A percentile compares a stretch with the other conserved stretches of the same genome.
Evolutionary conservation across 257 asterid species (phyloP).

Genomic region (Gentiana macrophylla): DNA sequence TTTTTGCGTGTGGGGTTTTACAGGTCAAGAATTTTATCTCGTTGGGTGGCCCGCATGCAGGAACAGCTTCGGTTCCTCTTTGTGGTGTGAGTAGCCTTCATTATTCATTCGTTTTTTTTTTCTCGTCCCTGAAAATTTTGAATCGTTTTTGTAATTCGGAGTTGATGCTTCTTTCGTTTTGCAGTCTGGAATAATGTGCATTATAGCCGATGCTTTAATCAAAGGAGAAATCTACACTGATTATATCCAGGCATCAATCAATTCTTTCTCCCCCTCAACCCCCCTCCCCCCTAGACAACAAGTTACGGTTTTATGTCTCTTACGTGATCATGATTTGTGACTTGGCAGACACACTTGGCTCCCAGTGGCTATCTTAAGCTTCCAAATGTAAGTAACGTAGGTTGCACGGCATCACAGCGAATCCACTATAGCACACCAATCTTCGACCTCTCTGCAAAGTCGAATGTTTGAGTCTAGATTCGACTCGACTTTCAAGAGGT

Average conservation of each 20-base stretch:
- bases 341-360: conserved; percentile 85
- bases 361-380: conserved; percentile 94
- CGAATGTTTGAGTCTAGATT: no score
- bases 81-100: conserved; percentile 68
- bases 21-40: conserved; percentile 82
- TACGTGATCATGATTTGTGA: conserved; percentile 11
- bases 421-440: no score
- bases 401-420: no score
- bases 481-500: no score
- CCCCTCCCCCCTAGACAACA: background rate
- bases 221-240: conserved; percentile 69
- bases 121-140: no score
- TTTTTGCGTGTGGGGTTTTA: background rate
- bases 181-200: conserved; percentile 80
- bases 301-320: conserved; percentile 2
- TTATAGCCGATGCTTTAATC: conserved; percentile 59
- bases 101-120: conserved; percentile 2
- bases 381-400: conserved; percentile 62
- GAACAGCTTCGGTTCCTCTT: conserved; percentile 96
- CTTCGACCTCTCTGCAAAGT: no score
- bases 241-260: conserved; percentile 54
- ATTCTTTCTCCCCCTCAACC: conserved; percentile 5
- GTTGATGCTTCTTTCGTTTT: conserved; percentile 6
- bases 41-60: conserved; percentile 97
- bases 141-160: no score